These are phyloP conservation scores for Jatropha curcas DNA, from an alignment of 345 rosid species.

Conservation along the genomic window DNA sequence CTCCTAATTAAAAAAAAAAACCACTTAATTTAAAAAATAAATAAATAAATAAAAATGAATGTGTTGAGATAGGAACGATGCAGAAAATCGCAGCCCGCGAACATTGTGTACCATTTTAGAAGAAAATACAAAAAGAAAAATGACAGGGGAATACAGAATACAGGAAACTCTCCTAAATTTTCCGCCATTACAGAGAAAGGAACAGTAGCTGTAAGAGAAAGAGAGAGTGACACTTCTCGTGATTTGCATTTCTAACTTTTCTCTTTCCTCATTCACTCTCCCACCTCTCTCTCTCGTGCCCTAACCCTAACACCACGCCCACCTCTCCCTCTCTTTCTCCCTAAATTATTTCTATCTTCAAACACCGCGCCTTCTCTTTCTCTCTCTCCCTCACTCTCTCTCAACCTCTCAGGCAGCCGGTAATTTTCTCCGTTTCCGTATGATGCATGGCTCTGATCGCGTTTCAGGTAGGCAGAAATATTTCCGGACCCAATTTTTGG, in stretches of 20 bases:
- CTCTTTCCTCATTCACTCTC: conserved; percentile 47
- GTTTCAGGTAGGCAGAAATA: conserved; percentile 8
- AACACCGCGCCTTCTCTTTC: background rate
- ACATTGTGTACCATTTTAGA: background rate
- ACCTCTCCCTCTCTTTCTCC: conserved; percentile 8
- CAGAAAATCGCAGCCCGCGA: background rate
- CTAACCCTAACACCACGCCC: conserved; percentile 13
- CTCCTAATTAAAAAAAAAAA: too few relatives aligned
- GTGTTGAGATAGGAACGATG: background rate
- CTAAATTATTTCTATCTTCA: background rate
- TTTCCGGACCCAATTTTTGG: too few relatives aligned
- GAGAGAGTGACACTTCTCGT: conserved; percentile 30
- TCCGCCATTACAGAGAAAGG: conserved; percentile 37
- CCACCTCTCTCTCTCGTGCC: conserved; percentile 36
- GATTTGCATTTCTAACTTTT: conserved; percentile 27
- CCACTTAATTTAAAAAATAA: background rate
- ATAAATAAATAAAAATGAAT: too few relatives aligned
- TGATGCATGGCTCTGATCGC: background rate
- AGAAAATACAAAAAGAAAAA: background rate
- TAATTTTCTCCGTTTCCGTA: background rate
- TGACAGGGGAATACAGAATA: background rate
- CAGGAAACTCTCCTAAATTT: background rate
- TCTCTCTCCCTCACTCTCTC: background rate
- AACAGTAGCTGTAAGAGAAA: conserved; percentile 15
- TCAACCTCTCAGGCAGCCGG: background rate